These are phyloP conservation scores for Cystobasidium ongulense DNA, from an alignment of 768 basidiomycete genomes.

Conservation along the genomic window DNA sequence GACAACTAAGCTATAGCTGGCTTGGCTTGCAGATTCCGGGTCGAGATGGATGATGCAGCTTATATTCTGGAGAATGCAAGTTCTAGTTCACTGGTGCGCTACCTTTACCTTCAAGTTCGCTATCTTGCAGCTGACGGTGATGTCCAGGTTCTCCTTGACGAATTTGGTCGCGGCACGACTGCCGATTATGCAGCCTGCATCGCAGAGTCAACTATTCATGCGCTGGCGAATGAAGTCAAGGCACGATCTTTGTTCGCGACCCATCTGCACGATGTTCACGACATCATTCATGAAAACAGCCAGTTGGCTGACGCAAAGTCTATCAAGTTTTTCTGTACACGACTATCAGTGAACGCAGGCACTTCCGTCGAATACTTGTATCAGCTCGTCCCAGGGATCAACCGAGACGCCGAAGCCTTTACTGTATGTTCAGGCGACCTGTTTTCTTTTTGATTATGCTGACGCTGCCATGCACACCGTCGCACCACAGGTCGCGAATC, in stretches of 20 bases:
- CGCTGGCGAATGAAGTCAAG: constrained; percentile 53
- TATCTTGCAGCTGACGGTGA: background rate
- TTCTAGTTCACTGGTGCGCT: constrained; percentile 64
- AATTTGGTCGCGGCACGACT: constrained; percentile 91
- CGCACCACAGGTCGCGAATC: constrained; percentile 15
- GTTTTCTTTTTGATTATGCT: background rate
- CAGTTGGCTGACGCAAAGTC: background rate
- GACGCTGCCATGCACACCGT: background rate
- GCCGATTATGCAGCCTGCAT: constrained; percentile 93
- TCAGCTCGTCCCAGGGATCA: constrained; percentile 24
- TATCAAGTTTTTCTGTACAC: constrained; percentile 19
- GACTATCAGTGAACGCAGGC: background rate
- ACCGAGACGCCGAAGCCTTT: constrained; percentile 22
- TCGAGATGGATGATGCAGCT: constrained; percentile 92
- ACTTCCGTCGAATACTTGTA: constrained; percentile 13
- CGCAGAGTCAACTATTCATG: constrained; percentile 73
- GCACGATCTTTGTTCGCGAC: constrained; percentile 82
- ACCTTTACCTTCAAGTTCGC: background rate
- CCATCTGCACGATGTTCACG: constrained; percentile 80
- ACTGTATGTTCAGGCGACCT: background rate
- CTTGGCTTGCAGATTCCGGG: constrained; percentile 40
- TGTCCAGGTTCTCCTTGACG: constrained; percentile 91
- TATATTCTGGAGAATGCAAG: constrained; percentile 82
- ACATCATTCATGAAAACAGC: constrained; percentile 38
- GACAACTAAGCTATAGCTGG: too few species aligned